A percentile compares a stretch with the other conserved stretches of the same genome.
Evolutionary conservation across 1,139 yeast genomes (phyloP).

Genomic region (Lodderomyces metapsilosis): DNA sequence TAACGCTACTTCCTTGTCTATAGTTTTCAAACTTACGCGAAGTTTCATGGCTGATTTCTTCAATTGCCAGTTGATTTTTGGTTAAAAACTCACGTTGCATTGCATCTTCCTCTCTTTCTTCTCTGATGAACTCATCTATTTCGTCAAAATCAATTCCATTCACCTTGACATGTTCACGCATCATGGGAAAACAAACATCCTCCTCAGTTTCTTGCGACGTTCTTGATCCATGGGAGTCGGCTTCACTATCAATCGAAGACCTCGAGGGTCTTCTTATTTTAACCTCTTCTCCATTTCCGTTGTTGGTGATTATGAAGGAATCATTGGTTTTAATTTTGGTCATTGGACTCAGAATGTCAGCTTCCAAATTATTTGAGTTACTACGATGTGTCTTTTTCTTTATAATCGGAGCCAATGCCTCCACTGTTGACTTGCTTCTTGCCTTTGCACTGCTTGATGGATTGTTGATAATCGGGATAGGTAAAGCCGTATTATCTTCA

Average conservation of each 20-base stretch:
- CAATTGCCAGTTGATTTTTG: constrained; percentile 17
- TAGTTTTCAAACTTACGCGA: constrained; percentile 1
- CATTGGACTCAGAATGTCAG: constrained; percentile 34
- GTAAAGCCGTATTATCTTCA: constrained; percentile 8
- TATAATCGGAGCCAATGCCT: constrained; percentile 11
- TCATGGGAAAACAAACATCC: constrained; percentile 96
- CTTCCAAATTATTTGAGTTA: constrained; percentile 22
- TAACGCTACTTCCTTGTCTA: constrained; percentile 10
- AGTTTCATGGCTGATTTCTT: constrained; percentile 5
- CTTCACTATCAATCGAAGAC: constrained; percentile 56
- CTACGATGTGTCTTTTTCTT: constrained; percentile 11
- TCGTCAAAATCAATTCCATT: constrained; percentile 80
- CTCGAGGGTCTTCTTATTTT: constrained; percentile 31
- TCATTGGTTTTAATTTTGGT: constrained; percentile 34
- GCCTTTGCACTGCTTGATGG: constrained; percentile 6
- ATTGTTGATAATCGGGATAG: constrained; percentile 6
- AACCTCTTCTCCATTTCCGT: constrained; percentile 3
- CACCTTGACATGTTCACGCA: constrained; percentile 64
- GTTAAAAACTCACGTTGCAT: constrained; percentile 31
- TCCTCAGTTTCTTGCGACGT: constrained; percentile 88
- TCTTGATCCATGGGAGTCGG: constrained; percentile 69
- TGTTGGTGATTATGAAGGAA: constrained; percentile 15
- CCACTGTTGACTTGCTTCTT: constrained; percentile 29
- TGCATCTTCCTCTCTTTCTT: constrained; percentile 36
- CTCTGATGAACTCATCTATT: constrained; percentile 69